Evolutionary conservation across 495 filamentous ascomycete genomes (phyloP).

Genomic region (Neurospora sp.): DNA sequence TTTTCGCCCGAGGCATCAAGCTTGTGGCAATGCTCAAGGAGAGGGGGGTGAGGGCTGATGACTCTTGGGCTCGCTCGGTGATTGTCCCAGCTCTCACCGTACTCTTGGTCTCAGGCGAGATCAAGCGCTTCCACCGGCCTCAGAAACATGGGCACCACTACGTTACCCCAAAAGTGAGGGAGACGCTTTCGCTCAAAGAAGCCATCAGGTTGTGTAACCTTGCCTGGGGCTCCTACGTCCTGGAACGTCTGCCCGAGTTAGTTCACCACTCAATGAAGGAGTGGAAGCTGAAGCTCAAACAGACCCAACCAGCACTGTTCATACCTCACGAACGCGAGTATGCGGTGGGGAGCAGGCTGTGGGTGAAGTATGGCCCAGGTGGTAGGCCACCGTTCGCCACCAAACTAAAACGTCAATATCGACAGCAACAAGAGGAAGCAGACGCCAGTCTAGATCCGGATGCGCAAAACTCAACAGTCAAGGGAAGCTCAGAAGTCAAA

Average conservation of each 20-base stretch:
- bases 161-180: conserved; percentile 5
- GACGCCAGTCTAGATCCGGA: not conserved
- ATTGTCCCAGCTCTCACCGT: conserved; percentile 15
- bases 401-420: not conserved
- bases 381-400: not conserved
- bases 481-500: not conserved
- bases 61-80: not conserved
- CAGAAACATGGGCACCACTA: conserved; percentile 3
- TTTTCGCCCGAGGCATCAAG: conserved; percentile 13
- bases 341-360: not conserved
- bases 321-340: not conserved
- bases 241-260: conserved; percentile 14
- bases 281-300: not conserved
- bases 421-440: not conserved
- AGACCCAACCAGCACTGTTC: not conserved
- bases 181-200: conserved; percentile 11
- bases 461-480: not conserved
- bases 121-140: not conserved
- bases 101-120: conserved; percentile 16
- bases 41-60: conserved; percentile 11
- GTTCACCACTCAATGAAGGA: not conserved
- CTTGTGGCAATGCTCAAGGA: conserved; percentile 16
- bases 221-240: conserved; percentile 24
- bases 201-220: conserved; percentile 21
- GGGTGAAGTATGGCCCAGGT: not conserved